These are phyloP conservation scores for Cunninghamia lanceolata DNA, from an alignment of 75 land plant species.

Conservation along the genomic window DNA sequence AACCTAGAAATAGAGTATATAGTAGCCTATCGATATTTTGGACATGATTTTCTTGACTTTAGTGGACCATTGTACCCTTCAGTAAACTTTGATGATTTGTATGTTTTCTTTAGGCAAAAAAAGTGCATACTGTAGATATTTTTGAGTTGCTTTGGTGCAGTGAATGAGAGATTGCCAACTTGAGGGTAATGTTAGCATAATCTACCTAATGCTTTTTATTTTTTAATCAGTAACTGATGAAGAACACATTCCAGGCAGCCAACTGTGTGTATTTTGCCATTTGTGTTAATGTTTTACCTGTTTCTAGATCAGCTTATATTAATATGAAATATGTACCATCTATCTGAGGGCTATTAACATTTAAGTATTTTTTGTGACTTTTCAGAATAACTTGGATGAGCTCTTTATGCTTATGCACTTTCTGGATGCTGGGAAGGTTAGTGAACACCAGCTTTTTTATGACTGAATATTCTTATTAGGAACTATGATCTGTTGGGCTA, in stretches of 20 bases:
- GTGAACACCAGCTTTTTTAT: constrained; percentile 8
- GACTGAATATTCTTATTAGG: background rate
- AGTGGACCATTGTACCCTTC: background rate
- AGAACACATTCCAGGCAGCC: background rate
- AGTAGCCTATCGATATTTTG: background rate
- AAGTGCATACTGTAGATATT: background rate
- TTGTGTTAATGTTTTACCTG: background rate
- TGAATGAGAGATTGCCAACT: background rate
- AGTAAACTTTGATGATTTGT: background rate
- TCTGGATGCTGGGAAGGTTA: constrained; percentile 96
- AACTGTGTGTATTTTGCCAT: background rate
- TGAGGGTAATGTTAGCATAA: background rate
- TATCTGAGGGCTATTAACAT: background rate
- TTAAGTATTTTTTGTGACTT: constrained; percentile 8
- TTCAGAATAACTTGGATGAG: constrained; percentile 98
- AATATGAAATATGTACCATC: background rate
- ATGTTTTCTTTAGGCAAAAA: background rate
- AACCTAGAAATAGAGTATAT: background rate
- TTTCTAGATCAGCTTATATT: background rate
- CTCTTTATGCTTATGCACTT: constrained; percentile 99
- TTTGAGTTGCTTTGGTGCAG: background rate
- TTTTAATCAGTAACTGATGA: background rate
- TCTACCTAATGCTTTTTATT: background rate
- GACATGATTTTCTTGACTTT: background rate
- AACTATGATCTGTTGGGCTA: background rate